A percentile compares a stretch with the other conserved stretches of the same genome.
These are phyloP conservation scores for Alisma plantagoaquatica DNA, from an alignment of 106 monocot genomes.

Conservation along the genomic window DNA sequence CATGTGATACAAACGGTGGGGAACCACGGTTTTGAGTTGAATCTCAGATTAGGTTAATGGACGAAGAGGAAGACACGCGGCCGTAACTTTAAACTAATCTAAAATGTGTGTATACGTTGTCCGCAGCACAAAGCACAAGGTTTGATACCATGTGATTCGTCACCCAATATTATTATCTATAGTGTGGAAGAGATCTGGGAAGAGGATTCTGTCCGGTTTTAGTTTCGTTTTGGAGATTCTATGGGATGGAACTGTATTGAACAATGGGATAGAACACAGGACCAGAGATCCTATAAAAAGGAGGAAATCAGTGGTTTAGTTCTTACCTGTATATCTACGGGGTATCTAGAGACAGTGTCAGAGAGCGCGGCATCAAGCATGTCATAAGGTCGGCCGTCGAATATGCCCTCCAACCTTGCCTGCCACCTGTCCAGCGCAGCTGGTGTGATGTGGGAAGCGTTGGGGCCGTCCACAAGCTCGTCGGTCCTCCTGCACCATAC, in stretches of 20 bases:
- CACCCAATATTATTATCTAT: background rate
- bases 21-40: too few relatives aligned
- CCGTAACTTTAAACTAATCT: too few relatives aligned
- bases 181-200: too few relatives aligned
- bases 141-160: too few relatives aligned
- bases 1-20: too few relatives aligned
- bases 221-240: background rate
- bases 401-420: constrained; percentile 15
- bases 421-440: constrained; percentile 22
- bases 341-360: constrained; percentile 41
- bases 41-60: too few relatives aligned
- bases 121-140: too few relatives aligned
- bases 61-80: too few relatives aligned
- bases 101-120: too few relatives aligned
- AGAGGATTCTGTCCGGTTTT: background rate
- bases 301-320: too few relatives aligned
- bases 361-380: constrained; percentile 25
- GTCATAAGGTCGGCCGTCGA: constrained; percentile 22
- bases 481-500: constrained; percentile 28
- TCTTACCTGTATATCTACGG: constrained; percentile 77
- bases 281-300: background rate
- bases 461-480: constrained; percentile 29
- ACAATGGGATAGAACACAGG: background rate
- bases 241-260: background rate
- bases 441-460: constrained; percentile 22